Conservation (phyloP, 1,284 basidiomycete genomes). For the Cryptococcus sp. region DNA sequence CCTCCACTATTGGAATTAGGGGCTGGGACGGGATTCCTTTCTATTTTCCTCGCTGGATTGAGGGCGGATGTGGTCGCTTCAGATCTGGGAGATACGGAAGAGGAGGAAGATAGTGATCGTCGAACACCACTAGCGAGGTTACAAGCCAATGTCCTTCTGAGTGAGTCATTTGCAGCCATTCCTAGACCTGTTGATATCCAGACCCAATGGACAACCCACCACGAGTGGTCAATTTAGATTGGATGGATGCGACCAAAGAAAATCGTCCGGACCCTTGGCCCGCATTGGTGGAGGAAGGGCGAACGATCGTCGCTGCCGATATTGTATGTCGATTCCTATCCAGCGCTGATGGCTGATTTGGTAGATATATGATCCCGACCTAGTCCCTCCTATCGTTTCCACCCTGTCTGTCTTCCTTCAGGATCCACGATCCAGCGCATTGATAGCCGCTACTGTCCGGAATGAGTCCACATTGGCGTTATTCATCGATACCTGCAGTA, state of each 20-base stretch:
- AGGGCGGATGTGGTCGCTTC: constrained; percentile 29
- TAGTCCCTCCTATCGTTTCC: constrained; percentile 39
- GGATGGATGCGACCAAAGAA: constrained; percentile 23
- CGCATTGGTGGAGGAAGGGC: constrained; percentile 6
- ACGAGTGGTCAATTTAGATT: constrained; percentile 25
- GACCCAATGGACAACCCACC: constrained; percentile 6
- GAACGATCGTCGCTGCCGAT: constrained; percentile 45
- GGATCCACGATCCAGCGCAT: constrained; percentile 9
- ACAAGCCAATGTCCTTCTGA: constrained; percentile 32
- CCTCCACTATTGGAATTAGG: constrained; percentile 41
- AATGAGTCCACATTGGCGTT: constrained; percentile 41
- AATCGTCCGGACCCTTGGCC: constrained; percentile 25
- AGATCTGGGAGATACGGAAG: constrained; percentile 26
- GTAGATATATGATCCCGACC: constrained; percentile 48
- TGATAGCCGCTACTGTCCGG: constrained; percentile 47
- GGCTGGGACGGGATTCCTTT: constrained; percentile 46
- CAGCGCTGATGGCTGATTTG: constrained; percentile 1
- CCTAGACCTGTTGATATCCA: constrained; percentile 2
- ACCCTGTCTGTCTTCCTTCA: constrained; percentile 34
- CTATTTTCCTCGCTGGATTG: constrained; percentile 35
- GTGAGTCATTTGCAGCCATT: constrained; percentile 21
- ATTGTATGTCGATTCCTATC: constrained; percentile 33
- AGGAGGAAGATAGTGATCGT: constrained; percentile 1
- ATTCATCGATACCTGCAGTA: constrained; percentile 37
- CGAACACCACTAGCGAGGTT: constrained; percentile 35